These are phyloP conservation scores for Hydrangea macrophylla DNA, from an alignment of 148 eudicot species.

Conservation along the genomic window DNA sequence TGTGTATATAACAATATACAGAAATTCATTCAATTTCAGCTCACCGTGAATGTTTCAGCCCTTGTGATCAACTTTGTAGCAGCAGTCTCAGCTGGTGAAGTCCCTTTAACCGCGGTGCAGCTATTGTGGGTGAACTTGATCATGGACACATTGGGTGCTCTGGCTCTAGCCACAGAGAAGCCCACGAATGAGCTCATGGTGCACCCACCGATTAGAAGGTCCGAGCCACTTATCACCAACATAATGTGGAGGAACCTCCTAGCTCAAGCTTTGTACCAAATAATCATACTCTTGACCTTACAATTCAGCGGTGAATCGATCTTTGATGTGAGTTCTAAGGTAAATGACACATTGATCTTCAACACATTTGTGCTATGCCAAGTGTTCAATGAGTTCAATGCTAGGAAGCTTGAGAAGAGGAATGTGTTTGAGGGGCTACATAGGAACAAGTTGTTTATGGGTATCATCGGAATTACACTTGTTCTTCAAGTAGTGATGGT, in stretches of 20 bases:
- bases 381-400: conserved; percentile 6
- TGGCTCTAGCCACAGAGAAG: conserved; percentile 5
- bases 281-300: conserved; percentile 1
- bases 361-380: conserved; percentile 21
- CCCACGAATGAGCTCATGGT: conserved; percentile 7
- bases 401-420: conserved; percentile 10
- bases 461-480: conserved; percentile 2
- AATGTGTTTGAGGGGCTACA: conserved; percentile 2
- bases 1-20: conserved; percentile 8
- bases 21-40: conserved; percentile 20
- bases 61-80: conserved; percentile 10
- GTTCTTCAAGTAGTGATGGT: conserved; percentile 12
- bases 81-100: conserved; percentile 1
- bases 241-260: conserved; percentile 22
- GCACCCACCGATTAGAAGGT: not conserved
- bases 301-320: conserved; percentile 16
- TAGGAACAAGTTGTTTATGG: conserved; percentile 8
- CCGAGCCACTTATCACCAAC: conserved; percentile 12
- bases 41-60: conserved; percentile 8
- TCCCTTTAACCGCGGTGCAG: conserved; percentile 3
- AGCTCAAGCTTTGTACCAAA: conserved; percentile 12
- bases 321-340: not conserved
- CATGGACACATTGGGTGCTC: conserved; percentile 16
- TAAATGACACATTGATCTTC: conserved; percentile 18
- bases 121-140: conserved; percentile 10